phyloP scores from a whole-genome alignment of 2,329 filamentous ascomycete species.

The Trichoderma sp. region DNA sequence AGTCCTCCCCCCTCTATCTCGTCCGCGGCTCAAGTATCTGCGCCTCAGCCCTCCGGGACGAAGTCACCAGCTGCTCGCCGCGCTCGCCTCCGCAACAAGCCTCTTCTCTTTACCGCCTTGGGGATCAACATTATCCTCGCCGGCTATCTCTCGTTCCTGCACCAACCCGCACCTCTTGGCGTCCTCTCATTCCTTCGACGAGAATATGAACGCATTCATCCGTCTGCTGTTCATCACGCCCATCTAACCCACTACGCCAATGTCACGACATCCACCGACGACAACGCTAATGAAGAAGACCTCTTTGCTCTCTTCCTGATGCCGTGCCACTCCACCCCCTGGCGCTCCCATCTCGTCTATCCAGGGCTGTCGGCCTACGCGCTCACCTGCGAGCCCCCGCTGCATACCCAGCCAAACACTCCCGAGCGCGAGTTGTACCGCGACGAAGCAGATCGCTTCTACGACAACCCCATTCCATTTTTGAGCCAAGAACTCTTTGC shows the following conservation, averaged over 20 bases:
- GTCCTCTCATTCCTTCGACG: slow-evolving; percentile 76
- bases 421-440: slow-evolving; percentile 69
- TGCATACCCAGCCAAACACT: slow-evolving; percentile 64
- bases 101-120: slow-evolving; percentile 62
- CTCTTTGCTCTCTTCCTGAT: slow-evolving; percentile 81
- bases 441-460: slow-evolving; percentile 93
- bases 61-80: slow-evolving; percentile 33
- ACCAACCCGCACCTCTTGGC: slow-evolving; percentile 78
- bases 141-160: slow-evolving; percentile 72
- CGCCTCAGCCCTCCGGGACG: slow-evolving; percentile 1
- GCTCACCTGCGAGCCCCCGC: slow-evolving; percentile 85
- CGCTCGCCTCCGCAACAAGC: slow-evolving; percentile 53
- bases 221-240: slow-evolving; percentile 36
- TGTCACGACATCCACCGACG: neutral
- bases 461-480: slow-evolving; percentile 65
- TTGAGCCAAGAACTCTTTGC: slow-evolving; percentile 57
- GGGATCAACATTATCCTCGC: slow-evolving; percentile 71
- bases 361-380: slow-evolving; percentile 78
- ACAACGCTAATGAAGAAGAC: slow-evolving; percentile 42
- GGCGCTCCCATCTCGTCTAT: slow-evolving; percentile 85
- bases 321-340: slow-evolving; percentile 95
- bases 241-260: slow-evolving; percentile 32
- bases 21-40: slow-evolving; percentile 11
- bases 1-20: slow-evolving; percentile 31
- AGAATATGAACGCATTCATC: slow-evolving; percentile 66